phyloP scores from a whole-genome alignment of 2,329 filamentous ascomycete genomes.

The Colletotrichum graminicola region DNA sequence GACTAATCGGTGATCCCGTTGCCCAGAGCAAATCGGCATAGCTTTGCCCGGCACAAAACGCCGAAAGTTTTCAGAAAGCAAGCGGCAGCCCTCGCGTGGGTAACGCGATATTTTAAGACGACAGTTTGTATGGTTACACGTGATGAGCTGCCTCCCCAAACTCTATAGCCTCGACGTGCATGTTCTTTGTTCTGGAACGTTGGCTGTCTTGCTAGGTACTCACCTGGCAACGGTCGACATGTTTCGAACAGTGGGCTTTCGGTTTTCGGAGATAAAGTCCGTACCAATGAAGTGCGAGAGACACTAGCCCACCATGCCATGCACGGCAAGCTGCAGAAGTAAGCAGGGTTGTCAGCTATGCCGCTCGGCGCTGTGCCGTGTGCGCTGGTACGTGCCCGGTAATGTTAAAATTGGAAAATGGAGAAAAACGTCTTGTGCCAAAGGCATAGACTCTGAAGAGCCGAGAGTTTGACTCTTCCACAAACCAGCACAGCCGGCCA shows the following conservation, averaged over 20 bases:
- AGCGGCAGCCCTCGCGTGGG: not conserved
- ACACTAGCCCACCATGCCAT: not conserved
- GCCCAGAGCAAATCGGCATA: not conserved
- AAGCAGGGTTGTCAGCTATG: not conserved
- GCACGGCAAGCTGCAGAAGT: not conserved
- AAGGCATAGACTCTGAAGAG: not conserved
- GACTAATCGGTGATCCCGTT: not conserved
- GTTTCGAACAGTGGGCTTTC: not conserved
- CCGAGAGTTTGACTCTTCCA: not conserved
- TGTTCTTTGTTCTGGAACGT: not conserved
- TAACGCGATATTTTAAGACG: no score
- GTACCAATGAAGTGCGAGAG: not conserved
- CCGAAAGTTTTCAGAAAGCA: not conserved
- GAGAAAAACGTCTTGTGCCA: not conserved
- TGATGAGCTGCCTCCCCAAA: not conserved
- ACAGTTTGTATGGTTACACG: not conserved
- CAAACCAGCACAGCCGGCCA: not conserved
- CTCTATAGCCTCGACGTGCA: no score
- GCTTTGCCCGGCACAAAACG: no score
- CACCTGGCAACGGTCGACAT: not conserved
- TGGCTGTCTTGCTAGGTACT: no score
- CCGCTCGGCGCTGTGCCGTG: constrained; percentile 33
- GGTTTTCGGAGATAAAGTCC: not conserved
- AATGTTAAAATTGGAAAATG: not conserved
- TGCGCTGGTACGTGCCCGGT: constrained; percentile 4